Percentiles rank a stretch among this genome's conserved stretches.
phyloP scores from a whole-genome alignment of 2,329 filamentous ascomycete genomes.

The Paecilomyces formosus region DNA sequence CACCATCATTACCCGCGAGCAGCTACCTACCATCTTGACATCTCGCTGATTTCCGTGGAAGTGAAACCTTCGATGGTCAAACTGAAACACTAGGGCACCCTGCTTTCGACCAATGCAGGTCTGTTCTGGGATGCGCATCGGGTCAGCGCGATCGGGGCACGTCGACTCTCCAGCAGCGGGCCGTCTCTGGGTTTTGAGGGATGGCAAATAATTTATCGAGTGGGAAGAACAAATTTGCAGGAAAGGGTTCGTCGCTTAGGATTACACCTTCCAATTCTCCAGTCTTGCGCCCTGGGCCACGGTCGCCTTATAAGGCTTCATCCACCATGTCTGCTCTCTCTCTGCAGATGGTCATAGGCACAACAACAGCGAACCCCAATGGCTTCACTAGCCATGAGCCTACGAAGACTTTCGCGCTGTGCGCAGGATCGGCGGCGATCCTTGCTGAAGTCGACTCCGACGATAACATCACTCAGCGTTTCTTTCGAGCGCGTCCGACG shows the following conservation, averaged over 20 bases:
- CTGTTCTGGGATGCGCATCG: slow-evolving; percentile 19
- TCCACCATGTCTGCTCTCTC: slow-evolving; percentile 49
- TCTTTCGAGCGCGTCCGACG: slow-evolving; percentile 77
- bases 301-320: slow-evolving; percentile 52
- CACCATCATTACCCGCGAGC: neutral
- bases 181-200: slow-evolving; percentile 14
- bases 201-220: slow-evolving; percentile 30
- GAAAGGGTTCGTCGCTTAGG: slow-evolving; percentile 43
- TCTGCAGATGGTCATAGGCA: slow-evolving; percentile 80
- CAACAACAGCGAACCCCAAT: slow-evolving; percentile 75
- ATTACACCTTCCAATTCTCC: slow-evolving; percentile 73
- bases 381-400: slow-evolving; percentile 76
- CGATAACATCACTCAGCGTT: slow-evolving; percentile 62
- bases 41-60: neutral
- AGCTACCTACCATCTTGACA: neutral
- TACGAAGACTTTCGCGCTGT: slow-evolving; percentile 71
- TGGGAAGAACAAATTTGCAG: slow-evolving; percentile 28
- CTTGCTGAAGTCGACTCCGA: slow-evolving; percentile 71
- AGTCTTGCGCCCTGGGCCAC: slow-evolving; percentile 53
- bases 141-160: slow-evolving; percentile 15
- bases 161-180: slow-evolving; percentile 16
- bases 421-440: slow-evolving; percentile 88
- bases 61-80: neutral
- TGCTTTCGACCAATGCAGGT: slow-evolving; percentile 18
- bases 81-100: neutral